Conservation (phyloP, 148 eudicot species). For the Silene conica region DNA sequence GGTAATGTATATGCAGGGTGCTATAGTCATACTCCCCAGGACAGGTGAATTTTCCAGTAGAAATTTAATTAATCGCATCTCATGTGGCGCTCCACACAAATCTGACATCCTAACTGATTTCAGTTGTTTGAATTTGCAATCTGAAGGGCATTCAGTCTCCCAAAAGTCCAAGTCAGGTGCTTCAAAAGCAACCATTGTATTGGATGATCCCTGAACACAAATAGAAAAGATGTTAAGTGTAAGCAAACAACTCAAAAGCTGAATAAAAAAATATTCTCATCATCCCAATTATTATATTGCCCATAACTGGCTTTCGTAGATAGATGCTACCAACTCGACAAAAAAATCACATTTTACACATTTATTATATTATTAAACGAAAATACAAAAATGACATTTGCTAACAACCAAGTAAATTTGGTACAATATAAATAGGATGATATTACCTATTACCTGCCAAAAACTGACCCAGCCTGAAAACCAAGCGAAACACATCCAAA, state of each 20-base stretch:
- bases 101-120: constrained; percentile 69
- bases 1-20: constrained; percentile 51
- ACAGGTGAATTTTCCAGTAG: constrained; percentile 59
- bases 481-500: no score
- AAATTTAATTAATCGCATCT: constrained; percentile 72
- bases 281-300: no score
- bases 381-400: neutral
- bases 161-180: constrained; percentile 58
- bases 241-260: neutral
- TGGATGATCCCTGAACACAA: constrained; percentile 62
- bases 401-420: no score
- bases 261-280: no score
- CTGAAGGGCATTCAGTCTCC: constrained; percentile 47
- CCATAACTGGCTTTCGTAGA: no score
- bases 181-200: constrained; percentile 40
- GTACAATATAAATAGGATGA: neutral
- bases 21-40: constrained; percentile 53
- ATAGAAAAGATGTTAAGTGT: constrained; percentile 6
- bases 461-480: no score
- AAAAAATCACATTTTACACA: no score
- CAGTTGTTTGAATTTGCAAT: constrained; percentile 48
- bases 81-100: constrained; percentile 64
- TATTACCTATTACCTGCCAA: no score
- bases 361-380: no score
- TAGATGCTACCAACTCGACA: no score